These are phyloP conservation scores for Gossypium mustelinum DNA, from an alignment of 345 rosid species.

Conservation along the genomic window DNA sequence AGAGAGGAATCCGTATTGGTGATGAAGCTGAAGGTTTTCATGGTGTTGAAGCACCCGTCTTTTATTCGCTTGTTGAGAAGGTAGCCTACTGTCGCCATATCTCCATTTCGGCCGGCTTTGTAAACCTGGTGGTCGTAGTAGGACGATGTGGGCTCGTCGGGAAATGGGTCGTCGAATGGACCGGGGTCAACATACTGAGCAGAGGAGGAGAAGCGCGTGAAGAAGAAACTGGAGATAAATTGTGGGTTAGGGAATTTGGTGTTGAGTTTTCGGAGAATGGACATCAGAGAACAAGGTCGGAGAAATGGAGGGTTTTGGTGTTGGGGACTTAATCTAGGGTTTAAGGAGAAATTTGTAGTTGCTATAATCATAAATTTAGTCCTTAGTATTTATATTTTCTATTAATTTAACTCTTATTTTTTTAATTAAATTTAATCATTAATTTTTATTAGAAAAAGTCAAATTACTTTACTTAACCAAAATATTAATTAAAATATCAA, in stretches of 20 bases:
- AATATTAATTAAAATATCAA: no score
- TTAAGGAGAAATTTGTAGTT: neutral
- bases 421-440: no score
- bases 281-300: neutral
- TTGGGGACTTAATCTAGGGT: constrained; percentile 1
- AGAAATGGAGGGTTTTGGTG: neutral
- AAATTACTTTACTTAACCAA: no score
- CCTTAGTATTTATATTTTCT: no score
- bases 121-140: constrained; percentile 53
- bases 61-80: constrained; percentile 57
- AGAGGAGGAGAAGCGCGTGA: constrained; percentile 24
- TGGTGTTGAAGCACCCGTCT: constrained; percentile 54
- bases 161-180: constrained; percentile 19
- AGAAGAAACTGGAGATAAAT: constrained; percentile 10
- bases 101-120: constrained; percentile 46
- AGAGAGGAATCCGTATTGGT: constrained; percentile 37
- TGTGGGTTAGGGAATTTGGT: constrained; percentile 12
- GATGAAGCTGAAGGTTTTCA: constrained; percentile 66
- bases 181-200: constrained; percentile 14
- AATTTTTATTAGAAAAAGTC: no score
- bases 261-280: constrained; percentile 19
- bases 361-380: no score
- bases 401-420: no score
- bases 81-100: constrained; percentile 44
- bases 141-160: constrained; percentile 39